phyloP scores from a whole-genome alignment of 2,329 filamentous ascomycete genomes.

The Sporothrix protearum region DNA sequence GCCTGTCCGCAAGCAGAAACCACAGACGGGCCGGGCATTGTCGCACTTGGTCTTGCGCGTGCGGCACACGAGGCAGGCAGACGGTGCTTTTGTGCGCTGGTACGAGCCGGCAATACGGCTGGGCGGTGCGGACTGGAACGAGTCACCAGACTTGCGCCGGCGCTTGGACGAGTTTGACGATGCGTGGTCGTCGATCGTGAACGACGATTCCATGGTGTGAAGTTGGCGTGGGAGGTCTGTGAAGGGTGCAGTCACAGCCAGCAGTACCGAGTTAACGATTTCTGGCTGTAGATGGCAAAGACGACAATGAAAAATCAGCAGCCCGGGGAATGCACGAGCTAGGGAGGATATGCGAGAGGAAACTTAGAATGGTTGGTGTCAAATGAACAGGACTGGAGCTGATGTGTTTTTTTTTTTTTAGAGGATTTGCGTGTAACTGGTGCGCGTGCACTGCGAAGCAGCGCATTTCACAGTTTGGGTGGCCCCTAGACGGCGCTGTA shows the following conservation, averaged over 20 bases:
- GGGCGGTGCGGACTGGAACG: background rate
- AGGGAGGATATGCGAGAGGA: background rate
- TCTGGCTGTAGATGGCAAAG: background rate
- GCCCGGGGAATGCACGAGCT: background rate
- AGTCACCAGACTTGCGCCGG: background rate
- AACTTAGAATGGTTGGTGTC: background rate
- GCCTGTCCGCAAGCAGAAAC: constrained; percentile 36
- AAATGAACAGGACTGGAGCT: background rate
- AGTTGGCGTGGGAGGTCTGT: background rate
- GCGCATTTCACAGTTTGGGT: background rate
- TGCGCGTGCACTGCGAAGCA: background rate
- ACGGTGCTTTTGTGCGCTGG: constrained; percentile 35
- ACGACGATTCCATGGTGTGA: background rate
- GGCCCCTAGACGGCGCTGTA: background rate
- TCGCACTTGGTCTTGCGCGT: constrained; percentile 44
- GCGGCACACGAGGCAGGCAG: constrained; percentile 42
- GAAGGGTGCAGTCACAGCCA: no score
- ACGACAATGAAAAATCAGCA: background rate
- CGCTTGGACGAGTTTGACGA: background rate
- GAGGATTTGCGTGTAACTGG: background rate
- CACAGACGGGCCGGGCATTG: constrained; percentile 38
- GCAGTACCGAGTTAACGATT: no score
- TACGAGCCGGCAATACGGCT: constrained; percentile 20
- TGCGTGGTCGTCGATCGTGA: background rate
- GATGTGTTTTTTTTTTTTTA: background rate